Evolutionary conservation across 2,329 filamentous ascomycete genomes (phyloP).

Genomic region (Basipetospora chlamydospora): DNA sequence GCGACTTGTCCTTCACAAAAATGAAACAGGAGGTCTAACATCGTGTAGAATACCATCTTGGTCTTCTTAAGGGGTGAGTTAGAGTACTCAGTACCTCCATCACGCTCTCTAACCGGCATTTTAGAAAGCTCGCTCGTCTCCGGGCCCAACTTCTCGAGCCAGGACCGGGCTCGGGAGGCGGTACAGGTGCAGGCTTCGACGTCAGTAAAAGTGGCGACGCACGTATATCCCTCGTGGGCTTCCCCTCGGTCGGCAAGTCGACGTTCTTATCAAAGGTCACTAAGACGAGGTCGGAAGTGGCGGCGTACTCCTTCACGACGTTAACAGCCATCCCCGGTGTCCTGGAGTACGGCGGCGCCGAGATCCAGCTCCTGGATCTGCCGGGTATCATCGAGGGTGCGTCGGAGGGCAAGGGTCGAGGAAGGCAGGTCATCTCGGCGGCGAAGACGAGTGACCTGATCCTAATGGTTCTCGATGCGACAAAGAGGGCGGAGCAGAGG

Average conservation of each 20-base stretch:
- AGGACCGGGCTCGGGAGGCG: constrained; percentile 59
- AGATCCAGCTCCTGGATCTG: constrained; percentile 94
- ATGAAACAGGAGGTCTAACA: not conserved
- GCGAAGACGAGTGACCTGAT: constrained; percentile 97
- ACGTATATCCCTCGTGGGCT: constrained; percentile 93
- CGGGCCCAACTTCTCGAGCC: constrained; percentile 91
- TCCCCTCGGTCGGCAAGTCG: constrained; percentile 96
- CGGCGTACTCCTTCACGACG: constrained; percentile 94
- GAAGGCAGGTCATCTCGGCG: constrained; percentile 90
- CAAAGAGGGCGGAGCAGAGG: constrained; percentile 88
- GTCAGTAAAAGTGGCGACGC: constrained; percentile 96
- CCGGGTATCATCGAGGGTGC: constrained; percentile 98
- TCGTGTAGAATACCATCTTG: constrained; percentile 80
- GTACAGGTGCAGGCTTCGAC: constrained; percentile 74
- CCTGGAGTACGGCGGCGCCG: constrained; percentile 90
- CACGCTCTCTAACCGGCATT: too few relatives aligned
- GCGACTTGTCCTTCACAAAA: too few relatives aligned
- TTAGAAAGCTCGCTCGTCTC: constrained; percentile 85
- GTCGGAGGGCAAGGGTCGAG: constrained; percentile 86
- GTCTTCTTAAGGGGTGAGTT: constrained; percentile 89
- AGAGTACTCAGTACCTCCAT: constrained; percentile 5
- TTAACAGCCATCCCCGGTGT: constrained; percentile 95
- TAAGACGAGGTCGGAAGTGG: constrained; percentile 91
- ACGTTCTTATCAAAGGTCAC: constrained; percentile 98
- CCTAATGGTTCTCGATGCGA: constrained; percentile 92